These are phyloP conservation scores for Salix exigua DNA, from an alignment of 345 rosid genomes.

Conservation along the genomic window DNA sequence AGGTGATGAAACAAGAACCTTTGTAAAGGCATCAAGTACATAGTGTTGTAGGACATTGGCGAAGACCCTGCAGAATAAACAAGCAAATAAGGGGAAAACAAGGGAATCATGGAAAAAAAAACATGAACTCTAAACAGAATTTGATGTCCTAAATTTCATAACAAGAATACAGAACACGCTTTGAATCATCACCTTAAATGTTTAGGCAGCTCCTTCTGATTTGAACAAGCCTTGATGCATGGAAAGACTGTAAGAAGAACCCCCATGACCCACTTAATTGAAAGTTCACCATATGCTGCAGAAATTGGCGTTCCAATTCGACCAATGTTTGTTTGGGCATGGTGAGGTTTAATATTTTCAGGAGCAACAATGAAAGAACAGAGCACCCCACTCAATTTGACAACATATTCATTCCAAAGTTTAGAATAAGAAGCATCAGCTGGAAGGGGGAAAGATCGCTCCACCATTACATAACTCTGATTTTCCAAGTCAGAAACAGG, in stretches of 20 bases:
- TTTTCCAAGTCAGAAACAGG: slow-evolving; percentile 19
- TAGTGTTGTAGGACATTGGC: slow-evolving; percentile 47
- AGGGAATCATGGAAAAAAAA: background rate
- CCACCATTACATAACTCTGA: slow-evolving; percentile 20
- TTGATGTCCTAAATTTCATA: slow-evolving; percentile 1
- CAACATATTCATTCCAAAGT: slow-evolving; percentile 50
- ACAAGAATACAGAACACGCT: background rate
- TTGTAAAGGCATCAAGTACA: slow-evolving; percentile 49
- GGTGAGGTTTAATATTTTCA: slow-evolving; percentile 35
- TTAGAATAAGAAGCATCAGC: slow-evolving; percentile 34
- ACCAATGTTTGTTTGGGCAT: slow-evolving; percentile 27
- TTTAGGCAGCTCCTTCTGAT: slow-evolving; percentile 50
- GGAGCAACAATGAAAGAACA: slow-evolving; percentile 56
- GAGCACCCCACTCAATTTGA: slow-evolving; percentile 48
- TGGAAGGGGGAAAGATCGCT: slow-evolving; percentile 24
- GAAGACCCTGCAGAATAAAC: slow-evolving; percentile 42
- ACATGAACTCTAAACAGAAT: background rate
- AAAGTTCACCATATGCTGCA: slow-evolving; percentile 54
- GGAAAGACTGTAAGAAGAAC: slow-evolving; percentile 60
- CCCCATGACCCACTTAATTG: slow-evolving; percentile 64
- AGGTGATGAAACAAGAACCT: slow-evolving; percentile 53
- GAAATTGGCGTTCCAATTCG: slow-evolving; percentile 39
- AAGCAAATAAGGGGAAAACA: background rate
- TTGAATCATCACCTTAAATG: slow-evolving; percentile 42
- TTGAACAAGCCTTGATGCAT: slow-evolving; percentile 59